Percentiles rank a stretch among this genome's conserved stretches.
Conservation (phyloP, 1,139 yeast species). For the Hyphopichia burtonii region DNA sequence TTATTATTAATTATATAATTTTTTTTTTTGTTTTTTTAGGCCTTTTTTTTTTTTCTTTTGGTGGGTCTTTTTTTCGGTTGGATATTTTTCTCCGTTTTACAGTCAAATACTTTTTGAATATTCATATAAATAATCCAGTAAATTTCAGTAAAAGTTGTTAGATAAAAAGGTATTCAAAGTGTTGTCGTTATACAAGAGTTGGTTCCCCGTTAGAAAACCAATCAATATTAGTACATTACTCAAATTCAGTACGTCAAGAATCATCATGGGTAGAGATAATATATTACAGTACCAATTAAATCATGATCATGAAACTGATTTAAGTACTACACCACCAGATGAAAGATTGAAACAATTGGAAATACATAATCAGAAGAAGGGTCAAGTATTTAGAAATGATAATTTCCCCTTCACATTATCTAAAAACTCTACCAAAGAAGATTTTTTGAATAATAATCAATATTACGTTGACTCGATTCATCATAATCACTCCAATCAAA, state of each 20-base stretch:
- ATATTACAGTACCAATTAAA: constrained; percentile 42
- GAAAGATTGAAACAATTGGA: constrained; percentile 4
- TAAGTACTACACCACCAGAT: constrained; percentile 12
- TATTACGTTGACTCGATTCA: constrained; percentile 64
- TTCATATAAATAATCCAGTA: not conserved
- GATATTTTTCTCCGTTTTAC: not conserved
- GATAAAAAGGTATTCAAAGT: not conserved
- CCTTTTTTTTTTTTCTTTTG: too few relatives aligned
- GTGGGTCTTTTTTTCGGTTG: too few relatives aligned
- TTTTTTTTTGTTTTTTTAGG: too few relatives aligned
- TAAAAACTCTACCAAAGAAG: constrained; percentile 58
- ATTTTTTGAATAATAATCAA: constrained; percentile 66
- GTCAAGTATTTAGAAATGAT: constrained; percentile 3
- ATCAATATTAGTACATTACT: too few relatives aligned
- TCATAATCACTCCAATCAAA: constrained; percentile 54
- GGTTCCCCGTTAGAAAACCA: not conserved
- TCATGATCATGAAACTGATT: constrained; percentile 41
- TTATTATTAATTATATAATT: too few relatives aligned
- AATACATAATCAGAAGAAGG: not conserved
- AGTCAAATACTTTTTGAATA: too few relatives aligned
- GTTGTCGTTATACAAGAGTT: not conserved
- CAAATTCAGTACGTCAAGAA: not conserved
- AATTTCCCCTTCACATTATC: constrained; percentile 56
- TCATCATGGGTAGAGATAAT: constrained; percentile 42
- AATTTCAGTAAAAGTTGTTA: too few relatives aligned